Base-by-base conservation (phyloP, 1,284 basidiomycete genomes). In the Wallemia ichthyophaga region DNA sequence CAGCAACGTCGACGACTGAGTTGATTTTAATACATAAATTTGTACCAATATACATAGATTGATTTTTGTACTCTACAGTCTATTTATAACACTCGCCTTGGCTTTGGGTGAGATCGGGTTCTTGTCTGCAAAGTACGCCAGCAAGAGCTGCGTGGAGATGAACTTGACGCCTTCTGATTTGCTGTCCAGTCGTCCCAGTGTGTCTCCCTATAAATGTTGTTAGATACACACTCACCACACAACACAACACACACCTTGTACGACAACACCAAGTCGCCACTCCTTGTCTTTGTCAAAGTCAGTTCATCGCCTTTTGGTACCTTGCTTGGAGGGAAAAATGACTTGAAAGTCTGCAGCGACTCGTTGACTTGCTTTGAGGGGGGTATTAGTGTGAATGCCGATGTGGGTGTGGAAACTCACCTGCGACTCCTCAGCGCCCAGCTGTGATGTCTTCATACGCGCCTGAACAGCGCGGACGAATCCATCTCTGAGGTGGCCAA, bases 401-500 rank as follows among this genome's bases (percentile, higher is more conserved):
- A 53, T 21, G 27, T 28, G 21, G 27, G 59, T 56, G 1, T n/a
- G 21, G 27, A 2, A 15, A 48, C 37, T 19, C n/a, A 48, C 37
- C n/a, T 59, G 59, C 57, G 60, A 53, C 25, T 59, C 58, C 23
- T 59, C 27, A 7, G 59, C 25, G 25, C n/a, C 21, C n/a, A 60
- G 31, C n/a, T 37, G 24, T 25, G 26, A 11, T 19, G 27, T 58
- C 56, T 31, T 24, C 25, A 85, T 71, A 13, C 85, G 79, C 0
- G 73, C 72, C 63, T 80, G 77, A 28, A 91, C 68, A 5, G 85
- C 76, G 31, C 87, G 78, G 66, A 84, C 74, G 65, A 89, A 88
- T 1, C 82, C 87, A 66, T 91, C 86, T 24, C 87, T 77, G 21
- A 91, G 72, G 66, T 91, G 87, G 21, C 77, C 75, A 66, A 81